Conservation (phyloP, 257 asterid genomes). For the Vinca minor region DNA sequence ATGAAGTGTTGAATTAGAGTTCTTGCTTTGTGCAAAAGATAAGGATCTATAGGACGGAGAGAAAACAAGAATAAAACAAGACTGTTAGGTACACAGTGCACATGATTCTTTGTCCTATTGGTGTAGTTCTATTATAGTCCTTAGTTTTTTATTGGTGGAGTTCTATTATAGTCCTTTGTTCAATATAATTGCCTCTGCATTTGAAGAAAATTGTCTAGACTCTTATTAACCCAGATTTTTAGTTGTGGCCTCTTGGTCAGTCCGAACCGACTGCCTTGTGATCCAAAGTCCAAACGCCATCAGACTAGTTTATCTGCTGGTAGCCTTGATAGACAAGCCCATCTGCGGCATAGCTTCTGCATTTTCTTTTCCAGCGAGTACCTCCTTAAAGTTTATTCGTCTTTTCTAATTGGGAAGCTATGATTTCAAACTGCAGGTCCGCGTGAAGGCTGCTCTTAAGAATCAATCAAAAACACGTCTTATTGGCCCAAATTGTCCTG, state of each 20-base stretch:
- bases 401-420: background rate
- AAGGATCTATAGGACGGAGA: background rate
- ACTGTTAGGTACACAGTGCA: background rate
- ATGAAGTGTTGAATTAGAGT: background rate
- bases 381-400: background rate
- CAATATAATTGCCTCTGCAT: too few species aligned
- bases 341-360: background rate
- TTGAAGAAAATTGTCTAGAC: too few species aligned
- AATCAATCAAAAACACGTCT: constrained; percentile 78
- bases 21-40: background rate
- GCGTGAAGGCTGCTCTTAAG: constrained; percentile 79
- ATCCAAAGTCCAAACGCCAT: background rate
- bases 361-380: background rate
- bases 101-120: background rate
- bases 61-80: background rate
- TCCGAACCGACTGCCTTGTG: background rate
- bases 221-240: background rate
- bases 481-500: constrained; percentile 97
- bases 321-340: background rate
- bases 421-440: constrained; percentile 43
- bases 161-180: background rate
- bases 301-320: background rate
- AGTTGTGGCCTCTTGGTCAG: background rate
- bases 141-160: too few species aligned
- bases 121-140: background rate